phyloP scores from a whole-genome alignment of 345 rosid species.

The Angophora floribunda region DNA sequence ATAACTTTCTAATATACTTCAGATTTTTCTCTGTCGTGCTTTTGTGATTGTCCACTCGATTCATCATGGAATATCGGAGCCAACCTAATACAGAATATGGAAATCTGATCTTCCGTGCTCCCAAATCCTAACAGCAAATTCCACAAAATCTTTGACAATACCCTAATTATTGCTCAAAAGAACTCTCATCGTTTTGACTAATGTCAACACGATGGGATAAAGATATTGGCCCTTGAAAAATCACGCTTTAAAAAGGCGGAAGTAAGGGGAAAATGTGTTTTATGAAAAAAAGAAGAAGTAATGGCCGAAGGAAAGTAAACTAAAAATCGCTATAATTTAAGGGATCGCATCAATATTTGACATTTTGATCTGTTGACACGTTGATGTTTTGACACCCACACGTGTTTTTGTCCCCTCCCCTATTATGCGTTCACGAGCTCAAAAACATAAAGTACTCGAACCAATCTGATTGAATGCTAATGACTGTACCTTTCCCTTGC shows the following conservation, averaged over 20 bases:
- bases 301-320: background rate
- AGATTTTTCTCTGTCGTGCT: background rate
- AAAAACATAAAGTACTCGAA: background rate
- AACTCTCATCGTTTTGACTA: background rate
- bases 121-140: background rate
- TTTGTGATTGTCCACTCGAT: background rate
- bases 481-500: background rate
- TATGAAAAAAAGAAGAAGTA: background rate
- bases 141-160: background rate
- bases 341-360: background rate
- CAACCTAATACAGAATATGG: background rate
- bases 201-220: background rate
- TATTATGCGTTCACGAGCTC: background rate
- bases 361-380: background rate
- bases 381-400: background rate
- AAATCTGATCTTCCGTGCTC: background rate
- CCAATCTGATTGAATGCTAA: background rate
- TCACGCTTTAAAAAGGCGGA: background rate
- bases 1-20: background rate
- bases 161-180: background rate
- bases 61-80: background rate
- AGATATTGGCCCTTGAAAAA: background rate
- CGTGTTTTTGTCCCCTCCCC: background rate
- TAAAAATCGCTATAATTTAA: background rate
- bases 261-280: background rate